These are phyloP conservation scores for Pythium volutum DNA, from an alignment of 352 stramenopile species.

Conservation along the genomic window DNA sequence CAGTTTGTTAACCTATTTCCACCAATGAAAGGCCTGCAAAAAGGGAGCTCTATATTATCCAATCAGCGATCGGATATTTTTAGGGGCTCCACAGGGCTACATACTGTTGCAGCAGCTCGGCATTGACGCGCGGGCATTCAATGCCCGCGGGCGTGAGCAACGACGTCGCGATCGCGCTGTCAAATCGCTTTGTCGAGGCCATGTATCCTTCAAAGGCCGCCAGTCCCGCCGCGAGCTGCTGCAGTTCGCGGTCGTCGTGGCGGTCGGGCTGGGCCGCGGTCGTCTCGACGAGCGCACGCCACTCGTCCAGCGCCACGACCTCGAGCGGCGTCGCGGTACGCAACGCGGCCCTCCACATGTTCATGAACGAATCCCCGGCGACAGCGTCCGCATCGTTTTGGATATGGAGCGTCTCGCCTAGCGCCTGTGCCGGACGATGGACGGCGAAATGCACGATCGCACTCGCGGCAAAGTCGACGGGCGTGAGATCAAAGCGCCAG, in stretches of 20 bases:
- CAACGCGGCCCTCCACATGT: slow-evolving; percentile 33
- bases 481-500: slow-evolving; percentile 91
- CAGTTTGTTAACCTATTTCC: not conserved
- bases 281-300: slow-evolving; percentile 24
- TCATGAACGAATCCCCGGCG: slow-evolving; percentile 48
- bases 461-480: slow-evolving; percentile 88
- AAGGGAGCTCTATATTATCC: slow-evolving; percentile 6
- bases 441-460: slow-evolving; percentile 81
- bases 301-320: slow-evolving; percentile 32
- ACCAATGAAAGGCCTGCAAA: not conserved
- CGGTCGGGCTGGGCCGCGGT: slow-evolving; percentile 28
- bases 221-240: slow-evolving; percentile 59
- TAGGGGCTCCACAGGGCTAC: slow-evolving; percentile 16
- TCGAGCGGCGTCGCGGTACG: slow-evolving; percentile 7
- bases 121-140: slow-evolving; percentile 40
- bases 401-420: slow-evolving; percentile 74
- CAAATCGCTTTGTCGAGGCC: slow-evolving; percentile 61
- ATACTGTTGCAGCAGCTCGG: slow-evolving; percentile 20
- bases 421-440: slow-evolving; percentile 42
- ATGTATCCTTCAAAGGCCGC: slow-evolving; percentile 71
- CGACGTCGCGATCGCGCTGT: slow-evolving; percentile 40
- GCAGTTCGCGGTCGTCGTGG: slow-evolving; percentile 33
- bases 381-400: slow-evolving; percentile 52
- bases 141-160: slow-evolving; percentile 40
- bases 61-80: not conserved